Percentiles rank a stretch among this genome's conserved stretches.
Evolutionary conservation across 2,329 filamentous ascomycete genomes (phyloP).

Genomic region (Claviceps maximensis): DNA sequence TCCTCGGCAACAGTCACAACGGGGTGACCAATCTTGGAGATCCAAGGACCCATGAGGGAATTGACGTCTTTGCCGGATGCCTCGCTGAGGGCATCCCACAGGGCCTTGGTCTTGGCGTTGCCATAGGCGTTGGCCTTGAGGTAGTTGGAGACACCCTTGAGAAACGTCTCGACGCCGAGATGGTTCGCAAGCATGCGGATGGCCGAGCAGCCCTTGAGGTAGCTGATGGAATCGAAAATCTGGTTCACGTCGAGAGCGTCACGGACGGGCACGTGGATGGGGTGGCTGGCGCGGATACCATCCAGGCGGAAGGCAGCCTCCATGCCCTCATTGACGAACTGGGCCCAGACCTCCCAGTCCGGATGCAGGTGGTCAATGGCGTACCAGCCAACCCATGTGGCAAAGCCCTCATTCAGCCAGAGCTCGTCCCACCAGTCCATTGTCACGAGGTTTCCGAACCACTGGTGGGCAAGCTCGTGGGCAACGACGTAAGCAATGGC

Average conservation of each 20-base stretch:
- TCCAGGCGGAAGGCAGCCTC: slow-evolving; percentile 86
- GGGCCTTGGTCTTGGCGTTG: slow-evolving; percentile 79
- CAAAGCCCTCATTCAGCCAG: slow-evolving; percentile 93
- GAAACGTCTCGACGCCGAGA: slow-evolving; percentile 75
- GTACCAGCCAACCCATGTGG: slow-evolving; percentile 95
- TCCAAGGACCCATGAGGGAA: slow-evolving; percentile 86
- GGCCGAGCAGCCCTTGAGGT: slow-evolving; percentile 89
- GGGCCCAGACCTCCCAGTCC: slow-evolving; percentile 95
- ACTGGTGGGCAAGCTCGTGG: slow-evolving; percentile 94
- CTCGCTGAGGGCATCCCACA: slow-evolving; percentile 80
- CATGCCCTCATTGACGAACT: slow-evolving; percentile 92
- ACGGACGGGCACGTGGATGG: slow-evolving; percentile 88
- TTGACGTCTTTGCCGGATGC: slow-evolving; percentile 80
- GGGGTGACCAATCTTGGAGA: slow-evolving; percentile 88
- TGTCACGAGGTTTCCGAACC: slow-evolving; percentile 90
- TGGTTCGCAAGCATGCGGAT: slow-evolving; percentile 93
- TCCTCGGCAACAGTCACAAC: slow-evolving; percentile 78
- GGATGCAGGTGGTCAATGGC: slow-evolving; percentile 85
- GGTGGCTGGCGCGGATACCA: slow-evolving; percentile 79
- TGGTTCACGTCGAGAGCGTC: slow-evolving; percentile 95
- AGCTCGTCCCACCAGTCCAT: slow-evolving; percentile 97
- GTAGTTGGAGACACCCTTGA: slow-evolving; percentile 82
- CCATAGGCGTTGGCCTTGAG: slow-evolving; percentile 78
- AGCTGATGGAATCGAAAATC: slow-evolving; percentile 94
- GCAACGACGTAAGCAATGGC: slow-evolving; percentile 92